These are phyloP conservation scores for Podaxis carcinomalis DNA, from an alignment of 768 basidiomycete species.

Conservation along the genomic window DNA sequence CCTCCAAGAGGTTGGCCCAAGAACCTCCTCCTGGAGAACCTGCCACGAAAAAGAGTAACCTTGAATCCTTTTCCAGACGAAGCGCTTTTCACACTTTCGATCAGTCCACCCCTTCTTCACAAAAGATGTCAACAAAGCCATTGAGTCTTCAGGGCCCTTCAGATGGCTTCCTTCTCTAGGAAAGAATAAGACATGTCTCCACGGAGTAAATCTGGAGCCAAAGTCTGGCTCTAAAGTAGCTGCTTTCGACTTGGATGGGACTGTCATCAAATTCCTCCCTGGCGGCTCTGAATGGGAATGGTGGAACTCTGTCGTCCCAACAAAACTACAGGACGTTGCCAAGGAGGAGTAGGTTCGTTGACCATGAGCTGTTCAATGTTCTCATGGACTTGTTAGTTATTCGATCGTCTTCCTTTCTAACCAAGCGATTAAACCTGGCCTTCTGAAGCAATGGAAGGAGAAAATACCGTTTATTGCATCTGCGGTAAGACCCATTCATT, in stretches of 20 bases:
- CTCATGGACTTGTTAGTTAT: slow-evolving; percentile 37
- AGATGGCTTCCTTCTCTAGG: slow-evolving; percentile 39
- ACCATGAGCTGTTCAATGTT: background rate
- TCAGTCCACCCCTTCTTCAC: slow-evolving; percentile 33
- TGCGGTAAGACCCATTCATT: slow-evolving; percentile 37
- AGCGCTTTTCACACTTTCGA: background rate
- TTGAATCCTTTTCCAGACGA: background rate
- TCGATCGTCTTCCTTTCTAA: slow-evolving; percentile 79
- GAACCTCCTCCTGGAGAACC: background rate
- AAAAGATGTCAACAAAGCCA: slow-evolving; percentile 6
- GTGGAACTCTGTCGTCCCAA: slow-evolving; percentile 67
- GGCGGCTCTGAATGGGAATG: slow-evolving; percentile 51
- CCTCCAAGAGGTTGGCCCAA: slow-evolving; percentile 3
- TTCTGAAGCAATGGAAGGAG: slow-evolving; percentile 64
- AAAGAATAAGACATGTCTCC: slow-evolving; percentile 33
- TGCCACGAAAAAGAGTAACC: slow-evolving; percentile 8
- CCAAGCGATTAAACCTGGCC: slow-evolving; percentile 52
- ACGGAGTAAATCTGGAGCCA: slow-evolving; percentile 39
- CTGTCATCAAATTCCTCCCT: slow-evolving; percentile 52
- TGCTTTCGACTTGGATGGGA: slow-evolving; percentile 85
- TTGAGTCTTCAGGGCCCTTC: slow-evolving; percentile 21
- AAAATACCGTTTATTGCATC: slow-evolving; percentile 70
- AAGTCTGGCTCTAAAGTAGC: slow-evolving; percentile 55
- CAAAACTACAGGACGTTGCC: slow-evolving; percentile 55
- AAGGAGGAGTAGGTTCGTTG: slow-evolving; percentile 49